Evolutionary conservation across 2,329 filamentous ascomycete genomes (phyloP).

Genomic region (Apiospora kogelbergensis): DNA sequence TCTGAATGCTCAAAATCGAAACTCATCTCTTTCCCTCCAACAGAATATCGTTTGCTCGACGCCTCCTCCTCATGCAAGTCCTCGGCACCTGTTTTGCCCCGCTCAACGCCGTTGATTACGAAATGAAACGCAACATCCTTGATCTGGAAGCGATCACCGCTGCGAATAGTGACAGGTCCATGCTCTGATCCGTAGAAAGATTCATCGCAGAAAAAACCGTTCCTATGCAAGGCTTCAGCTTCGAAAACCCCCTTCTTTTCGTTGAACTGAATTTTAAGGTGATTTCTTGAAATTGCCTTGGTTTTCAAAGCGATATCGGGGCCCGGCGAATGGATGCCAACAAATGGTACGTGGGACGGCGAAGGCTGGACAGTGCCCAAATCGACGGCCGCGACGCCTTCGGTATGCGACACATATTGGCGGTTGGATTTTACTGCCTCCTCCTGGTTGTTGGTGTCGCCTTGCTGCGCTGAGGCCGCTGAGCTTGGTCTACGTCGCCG

Average conservation of each 20-base stretch:
- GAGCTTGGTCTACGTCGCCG: conserved; percentile 49
- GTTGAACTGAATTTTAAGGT: conserved; percentile 73
- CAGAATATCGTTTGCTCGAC: conserved; percentile 48
- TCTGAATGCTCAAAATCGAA: conserved; percentile 68
- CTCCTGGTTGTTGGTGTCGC: conserved; percentile 32
- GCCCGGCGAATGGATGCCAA: conserved; percentile 71
- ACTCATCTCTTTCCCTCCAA: conserved; percentile 69
- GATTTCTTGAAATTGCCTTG: conserved; percentile 72
- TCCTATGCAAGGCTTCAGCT: conserved; percentile 59
- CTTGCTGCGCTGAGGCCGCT: conserved; percentile 41
- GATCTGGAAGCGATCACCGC: conserved; percentile 69
- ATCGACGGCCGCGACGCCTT: conserved; percentile 59
- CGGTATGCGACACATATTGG: conserved; percentile 61
- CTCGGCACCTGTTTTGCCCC: conserved; percentile 59
- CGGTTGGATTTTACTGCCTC: conserved; percentile 54
- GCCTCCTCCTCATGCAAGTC: conserved; percentile 51
- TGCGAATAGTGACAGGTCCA: conserved; percentile 57
- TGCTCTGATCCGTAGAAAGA: conserved; percentile 50
- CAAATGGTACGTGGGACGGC: conserved; percentile 61
- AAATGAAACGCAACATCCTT: conserved; percentile 70
- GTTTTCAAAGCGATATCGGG: conserved; percentile 62
- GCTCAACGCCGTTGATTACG: conserved; percentile 63
- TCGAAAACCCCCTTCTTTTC: conserved; percentile 63
- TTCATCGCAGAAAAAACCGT: conserved; percentile 70
- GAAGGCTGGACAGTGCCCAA: conserved; percentile 60